Base-by-base conservation (phyloP, 305 asterid genomes). In the Striga hermonthica region DNA sequence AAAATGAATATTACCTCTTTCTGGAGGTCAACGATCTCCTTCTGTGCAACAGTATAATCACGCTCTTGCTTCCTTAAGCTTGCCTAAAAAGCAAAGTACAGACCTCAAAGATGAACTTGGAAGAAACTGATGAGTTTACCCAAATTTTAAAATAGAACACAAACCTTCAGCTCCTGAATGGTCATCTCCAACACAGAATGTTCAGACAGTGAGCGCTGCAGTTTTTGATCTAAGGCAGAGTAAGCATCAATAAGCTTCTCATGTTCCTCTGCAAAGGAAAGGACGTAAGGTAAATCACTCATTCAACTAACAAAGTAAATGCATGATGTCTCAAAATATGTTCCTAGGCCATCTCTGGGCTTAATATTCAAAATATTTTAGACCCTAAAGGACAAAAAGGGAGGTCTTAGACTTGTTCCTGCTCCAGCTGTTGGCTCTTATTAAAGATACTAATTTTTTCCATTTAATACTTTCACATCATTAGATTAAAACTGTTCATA, bases 51-150 rank as follows among this genome's bases (percentile, higher is more conserved):
- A 72, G 71, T 84, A 80, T 72, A 69, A 62, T 86, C 96, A 9
- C 99, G 95, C 67, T 88, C 95, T 75, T 77, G 90, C 82, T 83
- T 82, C 82, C 81, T 86, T 79, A 86, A 63, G 76, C 77, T 83
- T 66, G 94, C 97, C 95, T 87, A 79, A 31, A 75, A 77, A 63
- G 44, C 13, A 74, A 60, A 47, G 28, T 57, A 61, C 14, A 60
- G 73, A 52, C 54, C 44, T 65, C 55, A 62, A 54, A 39, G 62
- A 65, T 48, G 28, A 36, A 61, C 34, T 22, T 38, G 64, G 57
- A n/a, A 72, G 41, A 40, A 49, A 67, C 38, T 14, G n/a, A 15
- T 50, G 65, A 35, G 64, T 39, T 22, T 40, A 60, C 35, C 44
- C 15, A 37, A 65, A 58, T 4, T 44, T 56, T 22, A 56, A 62